Base-by-base conservation (phyloP, 2,329 filamentous ascomycete species). In the Sarocladiaceae sp. region DNA sequence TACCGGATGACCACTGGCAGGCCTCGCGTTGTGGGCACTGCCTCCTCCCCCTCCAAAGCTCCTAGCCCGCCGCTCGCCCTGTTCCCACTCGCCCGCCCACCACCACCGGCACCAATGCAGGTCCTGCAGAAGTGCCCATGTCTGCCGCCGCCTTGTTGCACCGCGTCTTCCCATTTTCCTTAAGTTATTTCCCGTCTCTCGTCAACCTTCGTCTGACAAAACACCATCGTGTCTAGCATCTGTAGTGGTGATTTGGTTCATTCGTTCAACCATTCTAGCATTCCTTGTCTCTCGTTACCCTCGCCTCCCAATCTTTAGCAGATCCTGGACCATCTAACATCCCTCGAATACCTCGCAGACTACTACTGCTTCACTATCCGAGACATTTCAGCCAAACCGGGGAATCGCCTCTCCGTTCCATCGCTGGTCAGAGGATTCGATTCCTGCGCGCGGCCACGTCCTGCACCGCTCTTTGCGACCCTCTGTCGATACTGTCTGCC, bases 341-440 rank as follows among this genome's bases (percentile, higher is more conserved):
- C n/a, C n/a, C n/a, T n/a, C n/a, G n/a, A n/a, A n/a, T n/a, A n/a
- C n/a, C n/a, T n/a, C n/a, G n/a, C n/a, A n/a, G n/a, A n/a, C n/a
- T n/a, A n/a, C n/a, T n/a, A n/a, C n/a, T n/a, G n/a, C 13, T 29
- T 28, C 7, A 33, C 3, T 20, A 18, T 48, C 44, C 22, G 44
- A 48, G 44, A 48, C 44, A 48, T 28, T 33, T 12, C 44, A 33
- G 17, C 44, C 20, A 5, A 40, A 40, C 25, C 18, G 22, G 6
- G 40, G 22, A n/a, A 26, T 10, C 11, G 44, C 26, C 18, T 48
- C 26, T 26, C 17, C 44, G 44, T 48, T 48, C 44, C 44, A 48
- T 10, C 18, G 44, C 26, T 11, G 5, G 28, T 3, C 44, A 44
- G 26, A 31, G 33, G 25, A 25, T 31, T 31, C 44, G 26, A 48